Evolutionary conservation across 2,329 filamentous ascomycete species (phyloP), one percentile per base, ranked within the genome.

Genomic region (Xylogone sp.): DNA sequence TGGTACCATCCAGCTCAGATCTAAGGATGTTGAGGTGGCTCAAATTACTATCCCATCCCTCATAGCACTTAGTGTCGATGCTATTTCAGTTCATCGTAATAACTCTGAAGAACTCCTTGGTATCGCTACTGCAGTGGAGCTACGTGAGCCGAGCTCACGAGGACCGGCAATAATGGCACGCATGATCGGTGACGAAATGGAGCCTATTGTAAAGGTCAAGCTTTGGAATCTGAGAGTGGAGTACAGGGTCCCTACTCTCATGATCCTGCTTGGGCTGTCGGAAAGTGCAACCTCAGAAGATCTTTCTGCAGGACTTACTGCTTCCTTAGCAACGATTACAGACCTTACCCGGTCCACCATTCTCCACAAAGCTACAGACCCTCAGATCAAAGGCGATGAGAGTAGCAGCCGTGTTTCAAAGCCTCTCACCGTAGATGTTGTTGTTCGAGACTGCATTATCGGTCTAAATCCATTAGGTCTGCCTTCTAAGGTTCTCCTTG

Each of bases 111-210:
- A 89, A 45, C 73, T 99, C 12, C 62, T 97, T 4, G 84, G 84
- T 42, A 83, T 76, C 18, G 64, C 66, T 3, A 66, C 60, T 21
- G 56, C 62, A 52, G 51, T 59, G 31, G 60, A 60, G 21, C 45
- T 62, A n/a, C 58, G 60, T 43, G 60, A 65, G 20, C 49, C 56
- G 16, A 56, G 55, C 39, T 48, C 49, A n/a, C 57, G 62, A 57
- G 71, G 81, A 1, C 84, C 86, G 1, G 89, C 92, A 57, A 68
- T 97, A 49, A 96, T 96, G 85, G 82, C 88, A 53, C 82, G 94
- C 46, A 88, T 96, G 72, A 88, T 99, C 58, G 90, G 90, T 0
- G 92, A 97, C 65, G 93, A 97, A 65, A 89, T 95, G 71, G 93
- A 97, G 57, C 93, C 95, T 0, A 84, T 90, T 6, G 75, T 97